Evolutionary conservation across 768 basidiomycete species (phyloP).

Genomic region (Xerocomellus dryophilus): DNA sequence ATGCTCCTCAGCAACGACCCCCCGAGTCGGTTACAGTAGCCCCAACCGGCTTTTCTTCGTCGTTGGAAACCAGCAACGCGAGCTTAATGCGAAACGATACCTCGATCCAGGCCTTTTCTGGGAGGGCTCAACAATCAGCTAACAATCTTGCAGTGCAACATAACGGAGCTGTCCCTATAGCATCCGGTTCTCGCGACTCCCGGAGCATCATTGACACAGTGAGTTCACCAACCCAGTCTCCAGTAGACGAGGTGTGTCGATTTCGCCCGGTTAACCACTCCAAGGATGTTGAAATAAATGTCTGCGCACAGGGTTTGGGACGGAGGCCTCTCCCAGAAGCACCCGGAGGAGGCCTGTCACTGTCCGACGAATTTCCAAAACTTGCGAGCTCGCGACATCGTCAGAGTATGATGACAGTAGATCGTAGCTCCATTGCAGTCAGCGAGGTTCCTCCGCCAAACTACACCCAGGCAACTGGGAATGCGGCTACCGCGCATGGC

Average conservation of each 20-base stretch:
- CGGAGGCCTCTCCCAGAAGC: conserved; percentile 23
- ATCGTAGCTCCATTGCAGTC: conserved; percentile 11
- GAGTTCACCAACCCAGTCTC: not conserved
- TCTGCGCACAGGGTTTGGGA: conserved; percentile 5
- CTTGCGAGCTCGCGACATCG: conserved; percentile 1
- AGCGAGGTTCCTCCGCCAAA: conserved; percentile 25
- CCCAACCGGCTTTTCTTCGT: conserved; percentile 21
- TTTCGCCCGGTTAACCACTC: not conserved
- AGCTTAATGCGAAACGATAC: conserved; percentile 11
- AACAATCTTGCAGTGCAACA: not conserved
- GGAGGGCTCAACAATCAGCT: conserved; percentile 6
- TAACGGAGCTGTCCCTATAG: not conserved
- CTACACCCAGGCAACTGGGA: conserved; percentile 20
- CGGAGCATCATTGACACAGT: conserved; percentile 4
- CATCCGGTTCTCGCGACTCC: conserved; percentile 12
- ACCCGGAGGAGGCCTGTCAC: conserved; percentile 17
- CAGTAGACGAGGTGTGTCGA: conserved; percentile 19
- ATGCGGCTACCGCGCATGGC: not conserved
- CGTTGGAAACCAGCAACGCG: conserved; percentile 13
- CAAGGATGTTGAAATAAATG: not conserved
- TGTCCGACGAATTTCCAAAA: conserved; percentile 17
- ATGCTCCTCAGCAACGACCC: conserved; percentile 10
- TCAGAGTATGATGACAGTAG: not conserved
- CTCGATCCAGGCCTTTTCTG: not conserved
- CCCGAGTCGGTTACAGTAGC: not conserved